Evolutionary conservation across 768 basidiomycete species (phyloP), one percentile per base, ranked within the genome.

Genomic region (Exidia glandulosa): DNA sequence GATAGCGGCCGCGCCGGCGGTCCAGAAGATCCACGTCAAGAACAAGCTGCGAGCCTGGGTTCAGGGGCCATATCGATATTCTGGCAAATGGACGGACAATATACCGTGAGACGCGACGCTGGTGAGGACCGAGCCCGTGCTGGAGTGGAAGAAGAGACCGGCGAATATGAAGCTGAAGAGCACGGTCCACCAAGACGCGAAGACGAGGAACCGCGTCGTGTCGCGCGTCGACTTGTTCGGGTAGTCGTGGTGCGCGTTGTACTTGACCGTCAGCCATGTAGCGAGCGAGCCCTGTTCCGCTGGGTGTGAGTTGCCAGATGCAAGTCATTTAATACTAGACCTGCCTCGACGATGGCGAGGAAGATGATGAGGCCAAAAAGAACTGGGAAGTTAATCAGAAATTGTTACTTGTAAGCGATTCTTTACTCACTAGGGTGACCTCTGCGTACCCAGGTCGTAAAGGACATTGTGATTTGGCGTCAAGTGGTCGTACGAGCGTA

Each of bases 11-110:
- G 87, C 87, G 2, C 79, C 87, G 0, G 88, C 82, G 2, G 81
- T 76, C 89, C 89, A 92, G 61, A 89, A 76, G 36, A 90, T 76
- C 87, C 88, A 90, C 1, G 87, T 88, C 23, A 90, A 14, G 56
- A 76, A 60, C 56, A 90, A 70, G 72, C 88, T 89, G 62, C n/a
- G 36, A 30, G 19, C 14, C 19, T 23, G 19, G 48, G 23, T 47
- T 36, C 27, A 2, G 27, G 27, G 27, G 7, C 45, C 34, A 32
- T 13, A 16, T 30, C 2, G 25, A 27, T 27, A 10, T 47, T 48
- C 37, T 27, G n/a, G 34, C 58, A n/a, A n/a, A n/a, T n/a, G 36
- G 32, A 76, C 86, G 62, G 64, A 88, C 87, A 83, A 86, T 61
- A 81, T 62, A 31, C 80, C 70, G 71, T 90, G 86, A 47, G 81